A percentile compares a stretch with the other conserved stretches of the same genome.
phyloP scores from a whole-genome alignment of 2,329 filamentous ascomycete genomes.

The Diplodia mutila region DNA sequence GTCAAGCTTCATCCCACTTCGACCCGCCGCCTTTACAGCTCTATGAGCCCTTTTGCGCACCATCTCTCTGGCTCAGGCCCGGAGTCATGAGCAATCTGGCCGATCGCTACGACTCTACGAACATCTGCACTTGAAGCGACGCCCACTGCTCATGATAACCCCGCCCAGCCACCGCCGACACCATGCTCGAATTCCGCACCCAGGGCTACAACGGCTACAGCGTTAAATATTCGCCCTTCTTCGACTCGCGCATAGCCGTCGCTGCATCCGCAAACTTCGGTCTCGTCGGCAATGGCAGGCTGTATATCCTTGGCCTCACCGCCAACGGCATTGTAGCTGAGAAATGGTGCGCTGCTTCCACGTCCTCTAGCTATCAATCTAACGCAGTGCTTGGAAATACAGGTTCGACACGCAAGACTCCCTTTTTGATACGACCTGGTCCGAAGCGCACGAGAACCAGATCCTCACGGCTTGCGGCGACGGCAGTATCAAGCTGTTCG shows the following conservation, averaged over 20 bases:
- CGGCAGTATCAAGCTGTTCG: constrained; percentile 92
- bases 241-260: constrained; percentile 91
- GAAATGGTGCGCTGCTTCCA: constrained; percentile 64
- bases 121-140: background rate
- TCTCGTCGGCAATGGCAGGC: constrained; percentile 90
- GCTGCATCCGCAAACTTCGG: constrained; percentile 93
- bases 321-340: constrained; percentile 81
- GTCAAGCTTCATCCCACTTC: constrained; percentile 13
- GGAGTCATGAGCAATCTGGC: constrained; percentile 20
- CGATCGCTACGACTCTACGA: background rate
- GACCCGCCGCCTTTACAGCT: constrained; percentile 1
- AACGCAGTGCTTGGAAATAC: background rate
- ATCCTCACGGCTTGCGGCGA: constrained; percentile 87
- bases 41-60: constrained; percentile 10
- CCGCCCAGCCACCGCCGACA: constrained; percentile 30
- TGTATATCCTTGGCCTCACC: constrained; percentile 83
- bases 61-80: constrained; percentile 10
- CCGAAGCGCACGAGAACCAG: constrained; percentile 95
- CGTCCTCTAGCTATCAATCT: background rate
- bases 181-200: constrained; percentile 92
- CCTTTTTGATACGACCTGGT: constrained; percentile 94
- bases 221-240: constrained; percentile 98
- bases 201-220: constrained; percentile 94
- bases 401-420: constrained; percentile 97
- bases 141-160: constrained; percentile 12